Base-by-base conservation (phyloP, 192 early-diverging fungal species). In the Backusella morwellensis region DNA sequence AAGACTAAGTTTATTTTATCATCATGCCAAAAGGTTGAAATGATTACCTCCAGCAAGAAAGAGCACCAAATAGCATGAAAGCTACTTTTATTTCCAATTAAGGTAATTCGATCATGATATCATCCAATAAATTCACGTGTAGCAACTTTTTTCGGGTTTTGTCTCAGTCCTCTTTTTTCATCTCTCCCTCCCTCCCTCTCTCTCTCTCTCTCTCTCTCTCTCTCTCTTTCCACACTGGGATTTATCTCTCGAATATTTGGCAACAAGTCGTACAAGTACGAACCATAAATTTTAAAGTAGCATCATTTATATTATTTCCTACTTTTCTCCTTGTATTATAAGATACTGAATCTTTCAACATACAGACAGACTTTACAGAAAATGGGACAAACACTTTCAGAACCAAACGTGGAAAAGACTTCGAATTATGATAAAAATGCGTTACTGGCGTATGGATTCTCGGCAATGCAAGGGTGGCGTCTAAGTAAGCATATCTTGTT, bases 381-480 rank as follows among this genome's bases (percentile, higher is more conserved):
- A 9, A 98, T 98, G 97, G 97, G 97, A 78, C 97, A 98, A 85
- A 97, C 95, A 76, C 92, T 98, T 69, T 96, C 95, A 41, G 95
- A 97, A 82, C 97, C 97, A 50, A 90, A 96, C 56, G 89, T 88
- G 32, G 95, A 97, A 36, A 99, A 97, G 86, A 94, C 95, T 77
- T 91, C 94, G 34, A 86, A 91, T 34, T 36, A 72, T 6, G 95
- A 90, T 32, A 80, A 85, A 36, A 95, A 96, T 83, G 85, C 93
- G 52, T 88, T 95, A 67, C 86, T 95, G 75, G 82, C 90, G 38
- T 99, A 92, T 81, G 96, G 93, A 44, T 92, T 95, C 54, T 95
- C 93, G 44, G 90, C 89, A 68, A 99, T 99, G 97, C 97, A 99
- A 87, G 97, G 97, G 70, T 99, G 97, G 97, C 88, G 97, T 85